Conservation (phyloP, 148 eudicot species). For the Bassia scoparia region DNA sequence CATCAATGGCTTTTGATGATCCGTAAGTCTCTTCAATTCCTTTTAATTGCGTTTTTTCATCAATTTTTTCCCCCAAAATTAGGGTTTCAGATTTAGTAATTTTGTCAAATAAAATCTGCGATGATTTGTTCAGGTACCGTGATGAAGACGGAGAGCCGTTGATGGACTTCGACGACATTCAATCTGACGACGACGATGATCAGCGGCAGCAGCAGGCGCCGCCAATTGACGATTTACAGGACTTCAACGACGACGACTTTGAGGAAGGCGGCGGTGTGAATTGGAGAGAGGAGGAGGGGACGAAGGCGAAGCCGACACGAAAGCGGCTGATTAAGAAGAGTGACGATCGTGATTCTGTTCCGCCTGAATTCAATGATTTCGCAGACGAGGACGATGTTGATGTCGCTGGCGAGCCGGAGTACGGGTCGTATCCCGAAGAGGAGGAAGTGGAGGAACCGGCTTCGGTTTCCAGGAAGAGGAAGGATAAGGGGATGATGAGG, state of each 20-base stretch:
- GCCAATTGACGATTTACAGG: slow-evolving; percentile 31
- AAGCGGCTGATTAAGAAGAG: slow-evolving; percentile 72
- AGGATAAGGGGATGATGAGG: slow-evolving; percentile 41
- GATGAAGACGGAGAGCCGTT: slow-evolving; percentile 87
- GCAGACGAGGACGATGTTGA: slow-evolving; percentile 51
- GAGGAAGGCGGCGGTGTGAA: slow-evolving; percentile 34
- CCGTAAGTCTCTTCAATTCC: slow-evolving; percentile 39
- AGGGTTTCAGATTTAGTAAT: slow-evolving; percentile 37
- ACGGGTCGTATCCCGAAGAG: slow-evolving; percentile 27
- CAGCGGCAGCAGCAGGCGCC: slow-evolving; percentile 22
- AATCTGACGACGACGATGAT: slow-evolving; percentile 55
- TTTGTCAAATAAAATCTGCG: not conserved
- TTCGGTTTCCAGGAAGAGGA: slow-evolving; percentile 51
- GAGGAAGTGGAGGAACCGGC: slow-evolving; percentile 36
- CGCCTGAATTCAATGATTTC: slow-evolving; percentile 48
- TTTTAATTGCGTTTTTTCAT: not conserved
- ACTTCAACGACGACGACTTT: slow-evolving; percentile 33
- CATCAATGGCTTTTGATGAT: slow-evolving; percentile 52
- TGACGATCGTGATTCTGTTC: slow-evolving; percentile 20
- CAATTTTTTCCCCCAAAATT: not conserved
- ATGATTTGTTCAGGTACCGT: slow-evolving; percentile 40
- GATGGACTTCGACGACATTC: slow-evolving; percentile 63
- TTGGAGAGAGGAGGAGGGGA: slow-evolving; percentile 42
- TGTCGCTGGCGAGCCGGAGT: slow-evolving; percentile 21
- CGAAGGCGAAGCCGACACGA: slow-evolving; percentile 40